Evolutionary conservation across 129 eudicot species (phyloP).

Genomic region (Rutidosis leptorrhynchoides): DNA sequence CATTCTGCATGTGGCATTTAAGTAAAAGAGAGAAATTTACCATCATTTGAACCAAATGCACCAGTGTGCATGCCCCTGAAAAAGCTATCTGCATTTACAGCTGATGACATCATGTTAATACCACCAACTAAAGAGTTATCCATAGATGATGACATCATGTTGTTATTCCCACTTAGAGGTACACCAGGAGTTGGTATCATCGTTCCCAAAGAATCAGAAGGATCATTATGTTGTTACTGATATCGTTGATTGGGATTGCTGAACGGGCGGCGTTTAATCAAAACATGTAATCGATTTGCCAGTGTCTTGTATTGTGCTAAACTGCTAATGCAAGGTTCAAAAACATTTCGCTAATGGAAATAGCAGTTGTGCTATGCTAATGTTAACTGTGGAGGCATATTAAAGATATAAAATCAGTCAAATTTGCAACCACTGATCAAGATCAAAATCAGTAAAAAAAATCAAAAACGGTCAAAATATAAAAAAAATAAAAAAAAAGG

Average conservation of each 20-base stretch:
- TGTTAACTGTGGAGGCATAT: no score
- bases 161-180: conserved; percentile 61
- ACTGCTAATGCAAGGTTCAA: no score
- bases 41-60: conserved; percentile 5
- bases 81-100: background rate
- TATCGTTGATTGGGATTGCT: conserved; percentile 47
- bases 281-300: conserved; percentile 55
- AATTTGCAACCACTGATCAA: no score
- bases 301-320: no score
- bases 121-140: conserved; percentile 44
- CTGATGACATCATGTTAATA: conserved; percentile 36
- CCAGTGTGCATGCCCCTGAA: conserved; percentile 7
- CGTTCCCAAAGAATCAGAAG: conserved; percentile 52
- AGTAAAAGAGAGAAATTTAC: background rate
- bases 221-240: conserved; percentile 48
- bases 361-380: no score
- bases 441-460: no score
- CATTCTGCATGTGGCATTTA: background rate
- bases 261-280: conserved; percentile 42
- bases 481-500: no score
- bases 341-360: no score
- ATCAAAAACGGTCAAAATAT: no score
- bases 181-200: conserved; percentile 98
- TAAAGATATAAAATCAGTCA: no score
- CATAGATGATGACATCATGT: conserved; percentile 43